Conservation (phyloP, 106 monocot genomes). For the Dendrobium officinale region DNA sequence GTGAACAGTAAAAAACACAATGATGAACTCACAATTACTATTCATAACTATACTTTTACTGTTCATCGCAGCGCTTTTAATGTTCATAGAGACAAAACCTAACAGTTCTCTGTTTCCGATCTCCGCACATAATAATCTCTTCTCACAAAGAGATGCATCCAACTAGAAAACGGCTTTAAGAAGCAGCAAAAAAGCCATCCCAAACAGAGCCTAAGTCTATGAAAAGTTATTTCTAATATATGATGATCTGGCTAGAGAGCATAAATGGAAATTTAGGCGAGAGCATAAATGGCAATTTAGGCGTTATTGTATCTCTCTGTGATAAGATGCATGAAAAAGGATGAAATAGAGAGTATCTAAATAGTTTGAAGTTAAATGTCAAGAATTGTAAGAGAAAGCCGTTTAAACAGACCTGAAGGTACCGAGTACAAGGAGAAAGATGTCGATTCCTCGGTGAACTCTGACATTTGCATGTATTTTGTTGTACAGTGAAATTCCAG, state of each 20-base stretch:
- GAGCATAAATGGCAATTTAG: neutral
- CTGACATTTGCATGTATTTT: conserved; percentile 41
- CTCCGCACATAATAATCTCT: too few species aligned
- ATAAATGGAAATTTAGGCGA: too few species aligned
- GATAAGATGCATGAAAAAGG: neutral
- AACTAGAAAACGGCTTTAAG: too few species aligned
- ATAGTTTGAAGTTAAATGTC: neutral
- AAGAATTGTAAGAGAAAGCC: neutral
- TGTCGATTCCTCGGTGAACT: conserved; percentile 49
- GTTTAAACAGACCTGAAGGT: conserved; percentile 47
- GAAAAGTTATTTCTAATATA: neutral
- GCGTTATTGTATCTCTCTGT: neutral
- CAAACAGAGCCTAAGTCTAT: neutral
- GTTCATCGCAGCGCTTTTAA: too few species aligned
- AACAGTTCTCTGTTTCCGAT: too few species aligned
- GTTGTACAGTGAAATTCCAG: conserved; percentile 42
- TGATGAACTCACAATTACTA: too few species aligned
- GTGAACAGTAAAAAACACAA: too few species aligned
- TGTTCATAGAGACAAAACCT: too few species aligned
- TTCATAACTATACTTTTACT: too few species aligned
- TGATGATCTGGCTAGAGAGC: neutral
- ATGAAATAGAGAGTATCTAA: too few species aligned
- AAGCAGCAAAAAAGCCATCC: too few species aligned
- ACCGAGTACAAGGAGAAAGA: conserved; percentile 49
- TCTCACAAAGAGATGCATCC: too few species aligned